phyloP scores from a whole-genome alignment of 225 moss, liverwort and hornwort species.

The Marchantia polymorpha region DNA sequence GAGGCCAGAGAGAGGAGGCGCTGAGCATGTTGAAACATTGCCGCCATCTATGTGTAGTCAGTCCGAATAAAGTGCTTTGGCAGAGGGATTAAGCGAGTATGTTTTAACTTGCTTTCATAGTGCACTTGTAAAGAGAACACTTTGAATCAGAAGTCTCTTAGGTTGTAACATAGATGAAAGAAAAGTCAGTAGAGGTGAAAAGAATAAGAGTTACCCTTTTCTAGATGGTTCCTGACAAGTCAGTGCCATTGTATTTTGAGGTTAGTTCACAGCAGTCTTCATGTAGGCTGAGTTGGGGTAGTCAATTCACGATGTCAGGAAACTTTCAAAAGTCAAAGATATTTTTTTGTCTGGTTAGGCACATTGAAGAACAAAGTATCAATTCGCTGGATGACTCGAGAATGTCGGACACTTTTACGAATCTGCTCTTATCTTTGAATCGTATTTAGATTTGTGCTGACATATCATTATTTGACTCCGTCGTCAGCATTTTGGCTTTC shows the following conservation, averaged over 20 bases:
- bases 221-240: background rate
- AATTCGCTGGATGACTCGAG: no score
- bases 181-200: background rate
- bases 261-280: background rate
- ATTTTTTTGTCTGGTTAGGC: background rate
- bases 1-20: conserved; percentile 72
- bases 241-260: conserved; percentile 6
- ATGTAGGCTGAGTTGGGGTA: background rate
- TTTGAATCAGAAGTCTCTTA: background rate
- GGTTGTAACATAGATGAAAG: conserved; percentile 11
- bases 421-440: no score
- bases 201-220: background rate
- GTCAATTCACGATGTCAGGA: background rate
- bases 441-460: no score
- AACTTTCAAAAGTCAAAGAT: background rate
- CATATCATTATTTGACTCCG: no score
- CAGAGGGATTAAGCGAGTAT: conserved; percentile 50
- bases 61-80: conserved; percentile 59
- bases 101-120: conserved; percentile 4
- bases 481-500: no score
- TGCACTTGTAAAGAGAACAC: conserved; percentile 18
- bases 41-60: conserved; percentile 88
- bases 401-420: no score
- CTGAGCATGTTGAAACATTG: conserved; percentile 73
- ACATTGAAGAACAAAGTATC: no score